These are phyloP conservation scores for Camelina laxa DNA, from an alignment of 345 rosid genomes.

Conservation along the genomic window DNA sequence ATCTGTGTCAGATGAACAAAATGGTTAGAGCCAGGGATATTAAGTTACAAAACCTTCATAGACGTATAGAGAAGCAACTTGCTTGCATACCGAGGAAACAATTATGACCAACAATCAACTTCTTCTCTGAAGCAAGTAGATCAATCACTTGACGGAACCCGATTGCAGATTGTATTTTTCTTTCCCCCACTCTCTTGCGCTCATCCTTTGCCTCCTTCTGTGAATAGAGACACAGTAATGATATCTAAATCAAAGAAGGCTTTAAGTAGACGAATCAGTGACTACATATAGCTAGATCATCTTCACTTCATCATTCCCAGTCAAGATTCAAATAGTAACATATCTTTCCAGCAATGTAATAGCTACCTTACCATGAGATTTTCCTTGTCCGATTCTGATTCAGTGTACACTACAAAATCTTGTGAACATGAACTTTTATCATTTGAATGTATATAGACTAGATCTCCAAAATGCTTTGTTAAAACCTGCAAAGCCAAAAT, in stretches of 20 bases:
- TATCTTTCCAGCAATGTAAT: neutral
- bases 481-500: slow-evolving; percentile 52
- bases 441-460: slow-evolving; percentile 51
- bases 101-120: slow-evolving; percentile 93
- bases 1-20: slow-evolving; percentile 56
- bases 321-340: neutral
- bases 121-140: slow-evolving; percentile 75
- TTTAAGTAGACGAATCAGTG: neutral
- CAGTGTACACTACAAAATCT: slow-evolving; percentile 65
- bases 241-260: neutral
- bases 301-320: slow-evolving; percentile 2
- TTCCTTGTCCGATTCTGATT: slow-evolving; percentile 63
- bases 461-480: slow-evolving; percentile 78
- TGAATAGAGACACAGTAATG: slow-evolving; percentile 14
- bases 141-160: slow-evolving; percentile 96
- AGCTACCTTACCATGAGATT: slow-evolving; percentile 67
- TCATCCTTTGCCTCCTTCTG: slow-evolving; percentile 83
- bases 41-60: slow-evolving; percentile 27
- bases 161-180: slow-evolving; percentile 63
- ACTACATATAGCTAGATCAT: slow-evolving; percentile 6
- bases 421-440: slow-evolving; percentile 52
- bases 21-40: slow-evolving; percentile 22
- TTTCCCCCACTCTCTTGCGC: slow-evolving; percentile 52
- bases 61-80: slow-evolving; percentile 25
- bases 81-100: slow-evolving; percentile 78